Base-by-base conservation (phyloP, 106 monocot species). In the Iris macrosiphon region DNA sequence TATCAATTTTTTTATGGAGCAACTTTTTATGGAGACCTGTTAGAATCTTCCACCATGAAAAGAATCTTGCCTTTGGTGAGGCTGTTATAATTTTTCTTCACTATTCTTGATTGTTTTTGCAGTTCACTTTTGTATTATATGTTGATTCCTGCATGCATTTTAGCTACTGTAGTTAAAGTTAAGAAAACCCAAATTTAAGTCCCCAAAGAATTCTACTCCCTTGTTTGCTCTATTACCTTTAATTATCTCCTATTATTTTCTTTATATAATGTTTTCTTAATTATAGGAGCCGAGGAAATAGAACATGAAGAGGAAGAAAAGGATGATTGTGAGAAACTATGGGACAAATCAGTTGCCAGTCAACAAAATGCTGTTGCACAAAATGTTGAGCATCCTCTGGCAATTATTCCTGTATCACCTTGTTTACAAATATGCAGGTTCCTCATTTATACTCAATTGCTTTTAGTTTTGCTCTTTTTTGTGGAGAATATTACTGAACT, bases 391-490 rank as follows among this genome's bases (percentile, higher is more conserved):
- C 25, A 37, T n/a, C 41, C 66, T 26, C 54, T 42, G 31, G 39
- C 61, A 49, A 52, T 25, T 40, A 30, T 81, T 37, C 68, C 75
- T 4, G 52, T 68, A 19, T 80, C 83, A 16, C 82, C 79, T 23
- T 38, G 40, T 49, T 68, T 80, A 15, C 64, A 64, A 19, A 38
- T 51, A 51, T 60, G 59, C 75, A 86, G 96, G 96, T 98, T 17
- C 27, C 7, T 27, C 7, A 20, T 45, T 14, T 33, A 30, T 3
- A 39, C 7, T 11, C 16, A 11, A 2, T 2, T 20, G 20, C 1
- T n/a, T n/a, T n/a, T n/a, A n/a, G n/a, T 10, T 41, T 23, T 16
- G 8, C 47, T 52, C 15, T 39, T 12, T n/a, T 63, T 37, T 20
- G 13, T 11, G 0, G 25, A 22, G 14, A n/a, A 2, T 20, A 18